Base-by-base conservation (phyloP, 2,329 filamentous ascomycete species). In the Colletotrichum zoysiae region DNA sequence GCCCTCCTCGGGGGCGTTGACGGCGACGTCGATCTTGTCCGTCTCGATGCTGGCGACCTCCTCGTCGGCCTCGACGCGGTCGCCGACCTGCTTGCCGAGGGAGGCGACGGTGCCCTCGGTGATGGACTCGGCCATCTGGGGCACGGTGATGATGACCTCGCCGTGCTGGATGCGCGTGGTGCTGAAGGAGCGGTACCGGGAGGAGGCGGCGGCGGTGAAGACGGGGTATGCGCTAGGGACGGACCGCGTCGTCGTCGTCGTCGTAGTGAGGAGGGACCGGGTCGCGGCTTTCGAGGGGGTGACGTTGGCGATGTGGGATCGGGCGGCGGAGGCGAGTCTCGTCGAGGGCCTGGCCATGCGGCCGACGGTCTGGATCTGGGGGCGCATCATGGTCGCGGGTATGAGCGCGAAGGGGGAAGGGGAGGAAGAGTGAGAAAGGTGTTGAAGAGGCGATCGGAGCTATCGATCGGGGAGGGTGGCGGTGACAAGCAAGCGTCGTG, bases 1-100 rank as follows among this genome's bases (percentile, higher is more conserved):
- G 18, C 75, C 78, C 6, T 69, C 69, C 55, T 79, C 75, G 30
- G 72, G 74, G 5, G 78, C 76, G 65, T 75, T 78, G 14, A 80
- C 78, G 2, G 78, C 74, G 33, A 80, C 74, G 51, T 80, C 78
- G 8, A 80, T 80, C 76, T 80, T 80, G 75, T 80, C 78, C 1
- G 78, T 80, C 73, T 80, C 78, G 67, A 80, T 79, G 65, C 75
- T 80, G 26, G 78, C 78, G 26, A 80, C 73, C 59, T 80, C 78
- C 57, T 80, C 78, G 55, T 80, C 78, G 38, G 74, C 75, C 51
- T 80, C 78, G 23, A 80, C 74, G 33, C 65, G 70, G 42, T 80
- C 78, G 55, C 78, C 78, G 3, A 80, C 64, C 71, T 79, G 76
- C 72, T 79, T 80, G 35, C 71, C 58, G 33, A 80, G 55, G 44